Percentiles rank a stretch among this genome's conserved stretches.
Evolutionary conservation across 805 yeast species (phyloP).

Genomic region (Brettanomyces bruxellensis): DNA sequence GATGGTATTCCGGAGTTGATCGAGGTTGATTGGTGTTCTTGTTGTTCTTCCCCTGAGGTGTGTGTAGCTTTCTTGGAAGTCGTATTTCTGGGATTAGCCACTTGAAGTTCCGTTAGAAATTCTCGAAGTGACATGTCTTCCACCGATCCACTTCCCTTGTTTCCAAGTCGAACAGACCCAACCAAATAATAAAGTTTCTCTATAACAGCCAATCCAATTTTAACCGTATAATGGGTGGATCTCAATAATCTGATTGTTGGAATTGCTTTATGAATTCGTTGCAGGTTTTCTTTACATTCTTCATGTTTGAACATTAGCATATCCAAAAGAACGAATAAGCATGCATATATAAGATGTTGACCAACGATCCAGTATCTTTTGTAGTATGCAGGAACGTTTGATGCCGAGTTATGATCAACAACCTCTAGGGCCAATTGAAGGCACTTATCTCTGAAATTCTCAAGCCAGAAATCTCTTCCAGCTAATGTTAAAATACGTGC

Average conservation of each 20-base stretch:
- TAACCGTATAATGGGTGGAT: conserved; percentile 15
- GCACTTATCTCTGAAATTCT: conserved; percentile 13
- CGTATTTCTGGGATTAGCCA: conserved; percentile 2
- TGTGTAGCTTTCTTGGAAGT: neutral
- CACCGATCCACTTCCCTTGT: conserved; percentile 3
- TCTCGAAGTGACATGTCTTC: conserved; percentile 11
- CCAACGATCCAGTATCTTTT: conserved; percentile 19
- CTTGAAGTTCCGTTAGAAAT: conserved; percentile 7
- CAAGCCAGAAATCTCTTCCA: conserved; percentile 14
- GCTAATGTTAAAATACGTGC: conserved; percentile 12
- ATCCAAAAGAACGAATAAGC: conserved; percentile 17
- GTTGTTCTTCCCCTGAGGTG: neutral
- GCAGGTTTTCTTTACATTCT: conserved; percentile 12
- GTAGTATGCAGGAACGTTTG: conserved; percentile 13
- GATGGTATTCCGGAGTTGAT: neutral
- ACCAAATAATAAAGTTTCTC: conserved; percentile 17
- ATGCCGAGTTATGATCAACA: conserved; percentile 11
- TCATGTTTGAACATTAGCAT: conserved; percentile 17
- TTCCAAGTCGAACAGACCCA: conserved; percentile 9
- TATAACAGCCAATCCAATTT: conserved; percentile 19
- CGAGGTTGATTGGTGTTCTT: too few relatives aligned
- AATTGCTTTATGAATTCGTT: conserved; percentile 11
- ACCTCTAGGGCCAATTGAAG: conserved; percentile 10
- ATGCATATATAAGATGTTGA: conserved; percentile 19
- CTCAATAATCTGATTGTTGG: conserved; percentile 10